A percentile compares a stretch with the other conserved stretches of the same genome.
Conservation (phyloP, 106 monocot species). For the Cymbidium sinense region DNA sequence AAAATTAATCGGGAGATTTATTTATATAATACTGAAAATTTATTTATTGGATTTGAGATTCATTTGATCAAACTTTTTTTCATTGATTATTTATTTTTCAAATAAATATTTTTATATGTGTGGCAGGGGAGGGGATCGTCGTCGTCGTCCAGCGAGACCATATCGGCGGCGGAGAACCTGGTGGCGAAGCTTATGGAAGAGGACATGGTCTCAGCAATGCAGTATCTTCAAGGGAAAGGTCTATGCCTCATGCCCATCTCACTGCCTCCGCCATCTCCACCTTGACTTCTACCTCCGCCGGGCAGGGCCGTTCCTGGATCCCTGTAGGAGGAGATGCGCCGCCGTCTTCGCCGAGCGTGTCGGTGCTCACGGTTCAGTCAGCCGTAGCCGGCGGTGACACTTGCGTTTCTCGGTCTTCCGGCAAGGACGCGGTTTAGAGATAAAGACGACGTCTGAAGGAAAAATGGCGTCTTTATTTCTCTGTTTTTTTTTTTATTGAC, state of each 20-base stretch:
- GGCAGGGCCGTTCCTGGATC: not conserved
- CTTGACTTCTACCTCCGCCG: conserved; percentile 24
- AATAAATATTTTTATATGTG: no score
- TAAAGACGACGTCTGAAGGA: no score
- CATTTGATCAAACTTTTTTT: no score
- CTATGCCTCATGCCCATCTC: conserved; percentile 86
- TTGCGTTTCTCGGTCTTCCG: not conserved
- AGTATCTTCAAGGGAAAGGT: conserved; percentile 81
- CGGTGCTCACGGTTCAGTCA: conserved; percentile 60
- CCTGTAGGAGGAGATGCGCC: conserved; percentile 17
- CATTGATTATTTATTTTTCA: no score
- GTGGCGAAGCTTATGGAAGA: conserved; percentile 88
- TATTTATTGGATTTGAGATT: conserved; percentile 11
- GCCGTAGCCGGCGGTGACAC: conserved; percentile 22
- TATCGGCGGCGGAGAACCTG: conserved; percentile 57
- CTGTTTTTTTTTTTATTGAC: no score
- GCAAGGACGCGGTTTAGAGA: conserved; percentile 34
- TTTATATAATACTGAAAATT: no score
- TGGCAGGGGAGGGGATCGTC: not conserved
- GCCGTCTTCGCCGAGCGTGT: conserved; percentile 50
- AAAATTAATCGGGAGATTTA: no score
- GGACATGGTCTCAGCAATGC: conserved; percentile 84
- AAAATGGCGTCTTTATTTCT: no score
- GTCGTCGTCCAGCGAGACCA: conserved; percentile 21
- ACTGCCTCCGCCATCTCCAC: conserved; percentile 53